phyloP scores from a whole-genome alignment of 192 early-diverging fungal species.

The Coemansia sp. region DNA sequence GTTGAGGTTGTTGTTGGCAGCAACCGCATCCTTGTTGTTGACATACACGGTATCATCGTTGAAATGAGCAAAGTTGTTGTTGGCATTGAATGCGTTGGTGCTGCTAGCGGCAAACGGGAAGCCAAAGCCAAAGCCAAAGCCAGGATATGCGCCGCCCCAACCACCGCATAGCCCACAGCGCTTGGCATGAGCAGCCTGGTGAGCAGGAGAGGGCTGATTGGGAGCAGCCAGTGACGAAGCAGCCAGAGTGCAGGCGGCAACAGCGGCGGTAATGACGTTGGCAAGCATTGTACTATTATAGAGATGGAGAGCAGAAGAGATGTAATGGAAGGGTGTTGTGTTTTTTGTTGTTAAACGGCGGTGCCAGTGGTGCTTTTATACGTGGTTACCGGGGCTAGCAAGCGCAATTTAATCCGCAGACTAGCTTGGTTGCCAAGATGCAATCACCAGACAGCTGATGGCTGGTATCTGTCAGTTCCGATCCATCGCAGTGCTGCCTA shows the following conservation, averaged over 20 bases:
- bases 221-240: not conserved
- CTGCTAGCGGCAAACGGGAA: slow-evolving; percentile 4
- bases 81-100: slow-evolving; percentile 6
- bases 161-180: not conserved
- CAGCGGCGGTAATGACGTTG: not conserved
- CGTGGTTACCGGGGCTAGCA: no score
- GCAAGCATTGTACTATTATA: not conserved
- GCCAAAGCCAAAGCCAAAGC: not conserved
- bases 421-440: no score
- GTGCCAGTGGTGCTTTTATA: no score
- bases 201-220: not conserved
- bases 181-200: not conserved
- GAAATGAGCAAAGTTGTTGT: not conserved
- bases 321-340: not conserved
- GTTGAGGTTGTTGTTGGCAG: not conserved
- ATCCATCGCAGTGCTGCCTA: no score
- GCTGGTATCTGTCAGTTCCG: no score
- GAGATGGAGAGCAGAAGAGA: not conserved
- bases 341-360: no score
- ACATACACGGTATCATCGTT: not conserved
- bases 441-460: no score
- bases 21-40: not conserved
- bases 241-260: not conserved
- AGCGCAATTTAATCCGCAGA: no score
- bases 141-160: not conserved